Evolutionary conservation across 2,329 filamentous ascomycete genomes (phyloP), one percentile per base, ranked within the genome.

Genomic region (Stagonosporopsis rhizophila): DNA sequence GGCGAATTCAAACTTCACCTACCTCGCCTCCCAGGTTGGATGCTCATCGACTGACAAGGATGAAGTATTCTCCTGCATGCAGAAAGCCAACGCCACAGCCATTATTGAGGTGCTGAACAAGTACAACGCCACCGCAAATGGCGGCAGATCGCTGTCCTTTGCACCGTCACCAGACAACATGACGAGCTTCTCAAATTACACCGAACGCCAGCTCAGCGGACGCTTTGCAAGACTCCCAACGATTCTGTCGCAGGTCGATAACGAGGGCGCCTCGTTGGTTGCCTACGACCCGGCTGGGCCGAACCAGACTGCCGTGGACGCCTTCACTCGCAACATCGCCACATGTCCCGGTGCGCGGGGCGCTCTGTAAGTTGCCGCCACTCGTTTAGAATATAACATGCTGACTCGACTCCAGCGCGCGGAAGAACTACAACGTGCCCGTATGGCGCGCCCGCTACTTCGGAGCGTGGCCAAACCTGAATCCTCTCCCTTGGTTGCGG

Each of bases 21-120:
- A 67, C 23, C 57, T 69, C 6, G 66, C 66, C 14, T 56, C 50
- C 2, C 58, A 66, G 35, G 39, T 69, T n/a, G 65, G 63, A 25
- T 69, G 66, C 51, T 19, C 39, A n/a, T 52, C 53, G 7, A 15
- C 44, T 20, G 25, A 42, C 45, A 52, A 59, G 28, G 57, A 66
- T 25, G 61, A 59, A 3, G 61, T 75, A 23, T 68, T 79, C 12
- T 57, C 61, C 1, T 79, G 77, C 59, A 75, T 78, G 69, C 71
- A 72, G 35, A 60, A 62, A 6, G 62, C 71, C 11, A 59, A 47
- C 52, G 64, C 44, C 61, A 73, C 32, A 14, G 64, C 66, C 53
- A 74, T 76, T 52, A 67, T 78, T 19, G 61, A 59, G 1, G 57
- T 62, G 7, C 73, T 75, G 51, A 65, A 68, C 39, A 68, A 69